Evolutionary conservation across 2,329 filamentous ascomycete species (phyloP).

Genomic region (Nannizzia gypsea): DNA sequence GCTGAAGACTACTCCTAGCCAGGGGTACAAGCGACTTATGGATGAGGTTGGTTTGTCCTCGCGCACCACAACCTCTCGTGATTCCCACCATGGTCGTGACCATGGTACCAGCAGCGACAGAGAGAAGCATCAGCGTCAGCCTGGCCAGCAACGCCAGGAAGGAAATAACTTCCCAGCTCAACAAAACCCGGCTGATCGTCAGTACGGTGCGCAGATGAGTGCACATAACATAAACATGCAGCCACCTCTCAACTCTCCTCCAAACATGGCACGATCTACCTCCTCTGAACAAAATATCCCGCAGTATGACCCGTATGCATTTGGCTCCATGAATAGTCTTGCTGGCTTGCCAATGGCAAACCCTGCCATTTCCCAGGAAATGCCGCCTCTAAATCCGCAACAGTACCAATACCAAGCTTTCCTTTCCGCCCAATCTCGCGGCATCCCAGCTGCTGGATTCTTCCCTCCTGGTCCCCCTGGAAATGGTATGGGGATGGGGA

Average conservation of each 20-base stretch:
- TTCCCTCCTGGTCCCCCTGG: conserved; percentile 33
- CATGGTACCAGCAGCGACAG: conserved; percentile 21
- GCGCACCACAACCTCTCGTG: conserved; percentile 26
- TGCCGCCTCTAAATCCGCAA: conserved; percentile 35
- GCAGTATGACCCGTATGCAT: conserved; percentile 30
- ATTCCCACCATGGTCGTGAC: conserved; percentile 29
- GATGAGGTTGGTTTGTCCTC: conserved; percentile 85
- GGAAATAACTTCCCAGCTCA: conserved; percentile 26
- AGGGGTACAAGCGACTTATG: conserved; percentile 98
- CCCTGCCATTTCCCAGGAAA: conserved; percentile 28
- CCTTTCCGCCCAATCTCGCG: conserved; percentile 36
- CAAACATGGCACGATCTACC: conserved; percentile 20
- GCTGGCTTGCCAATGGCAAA: conserved; percentile 18
- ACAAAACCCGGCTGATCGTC: conserved; percentile 28
- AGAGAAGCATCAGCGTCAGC: conserved; percentile 35
- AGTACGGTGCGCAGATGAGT: conserved; percentile 32
- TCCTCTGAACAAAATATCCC: conserved; percentile 26
- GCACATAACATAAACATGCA: conserved; percentile 25
- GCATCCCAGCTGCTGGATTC: conserved; percentile 33
- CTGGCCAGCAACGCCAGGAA: conserved; percentile 27
- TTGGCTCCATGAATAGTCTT: conserved; percentile 25
- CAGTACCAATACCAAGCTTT: conserved; percentile 49
- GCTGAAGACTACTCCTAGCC: conserved; percentile 84
- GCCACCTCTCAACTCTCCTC: conserved; percentile 24
- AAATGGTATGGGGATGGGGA: conserved; percentile 21